phyloP scores from a whole-genome alignment of 306 rosid genomes.

The Prinsepia uniflora region DNA sequence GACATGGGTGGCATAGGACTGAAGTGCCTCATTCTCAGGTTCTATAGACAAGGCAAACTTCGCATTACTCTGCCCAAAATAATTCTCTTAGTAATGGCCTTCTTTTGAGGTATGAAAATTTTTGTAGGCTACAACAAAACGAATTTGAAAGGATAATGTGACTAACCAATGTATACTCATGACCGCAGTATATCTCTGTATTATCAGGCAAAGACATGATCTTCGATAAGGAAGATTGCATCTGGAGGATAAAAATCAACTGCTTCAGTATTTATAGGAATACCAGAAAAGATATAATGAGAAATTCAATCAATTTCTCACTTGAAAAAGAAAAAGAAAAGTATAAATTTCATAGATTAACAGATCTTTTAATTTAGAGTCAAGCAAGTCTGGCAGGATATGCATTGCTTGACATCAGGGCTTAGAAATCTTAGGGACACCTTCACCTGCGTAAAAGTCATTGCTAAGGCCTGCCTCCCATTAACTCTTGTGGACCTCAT shows the following conservation, averaged over 20 bases:
- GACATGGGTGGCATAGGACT: constrained; percentile 66
- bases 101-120: constrained; percentile 1
- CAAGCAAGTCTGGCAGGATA: background rate
- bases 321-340: background rate
- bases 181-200: constrained; percentile 80
- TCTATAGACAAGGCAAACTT: constrained; percentile 88
- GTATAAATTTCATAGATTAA: background rate
- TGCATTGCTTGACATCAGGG: background rate
- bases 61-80: constrained; percentile 62
- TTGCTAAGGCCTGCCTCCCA: background rate
- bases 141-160: constrained; percentile 7
- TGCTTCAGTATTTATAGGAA: constrained; percentile 8
- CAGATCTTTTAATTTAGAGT: background rate
- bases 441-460: background rate
- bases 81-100: constrained; percentile 27
- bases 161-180: constrained; percentile 82
- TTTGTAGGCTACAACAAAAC: constrained; percentile 16
- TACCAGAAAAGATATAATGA: background rate
- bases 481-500: no score
- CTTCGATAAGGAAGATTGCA: constrained; percentile 73
- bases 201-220: constrained; percentile 69
- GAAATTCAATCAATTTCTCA: background rate
- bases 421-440: background rate
- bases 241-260: constrained; percentile 44
- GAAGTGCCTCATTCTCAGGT: constrained; percentile 79